Conservation (phyloP, 495 filamentous ascomycete genomes). For the Talaromyces nanjingensis region DNA sequence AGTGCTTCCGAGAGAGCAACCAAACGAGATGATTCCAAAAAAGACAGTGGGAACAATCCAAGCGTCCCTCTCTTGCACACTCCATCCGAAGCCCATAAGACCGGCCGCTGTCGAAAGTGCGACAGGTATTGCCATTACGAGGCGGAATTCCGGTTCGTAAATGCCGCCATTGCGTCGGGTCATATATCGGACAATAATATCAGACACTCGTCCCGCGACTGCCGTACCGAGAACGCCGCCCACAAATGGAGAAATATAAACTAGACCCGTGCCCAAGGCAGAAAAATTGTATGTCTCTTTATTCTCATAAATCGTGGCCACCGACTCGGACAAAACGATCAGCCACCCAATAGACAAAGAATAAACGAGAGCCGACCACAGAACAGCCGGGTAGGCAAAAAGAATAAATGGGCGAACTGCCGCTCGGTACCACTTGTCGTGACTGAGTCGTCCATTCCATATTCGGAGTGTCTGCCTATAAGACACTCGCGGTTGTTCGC, state of each 20-base stretch:
- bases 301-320: constrained; percentile 68
- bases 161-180: constrained; percentile 79
- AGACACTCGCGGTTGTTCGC: constrained; percentile 53
- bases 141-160: constrained; percentile 92
- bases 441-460: constrained; percentile 68
- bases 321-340: constrained; percentile 85
- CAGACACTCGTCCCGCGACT: constrained; percentile 83
- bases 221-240: constrained; percentile 86
- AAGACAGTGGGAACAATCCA: constrained; percentile 94
- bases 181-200: constrained; percentile 75
- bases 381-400: constrained; percentile 78
- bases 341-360: constrained; percentile 90
- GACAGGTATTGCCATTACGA: constrained; percentile 85
- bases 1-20: constrained; percentile 86
- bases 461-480: constrained; percentile 64
- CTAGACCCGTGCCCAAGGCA: constrained; percentile 70
- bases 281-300: constrained; percentile 66
- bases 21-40: constrained; percentile 89
- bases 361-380: constrained; percentile 88
- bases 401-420: constrained; percentile 75
- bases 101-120: constrained; percentile 74
- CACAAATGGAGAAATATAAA: constrained; percentile 86
- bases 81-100: constrained; percentile 93
- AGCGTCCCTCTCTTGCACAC: constrained; percentile 59
- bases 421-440: constrained; percentile 73